Conservation (phyloP, 2,329 filamentous ascomycete species). For the Ophiostoma australiae region DNA sequence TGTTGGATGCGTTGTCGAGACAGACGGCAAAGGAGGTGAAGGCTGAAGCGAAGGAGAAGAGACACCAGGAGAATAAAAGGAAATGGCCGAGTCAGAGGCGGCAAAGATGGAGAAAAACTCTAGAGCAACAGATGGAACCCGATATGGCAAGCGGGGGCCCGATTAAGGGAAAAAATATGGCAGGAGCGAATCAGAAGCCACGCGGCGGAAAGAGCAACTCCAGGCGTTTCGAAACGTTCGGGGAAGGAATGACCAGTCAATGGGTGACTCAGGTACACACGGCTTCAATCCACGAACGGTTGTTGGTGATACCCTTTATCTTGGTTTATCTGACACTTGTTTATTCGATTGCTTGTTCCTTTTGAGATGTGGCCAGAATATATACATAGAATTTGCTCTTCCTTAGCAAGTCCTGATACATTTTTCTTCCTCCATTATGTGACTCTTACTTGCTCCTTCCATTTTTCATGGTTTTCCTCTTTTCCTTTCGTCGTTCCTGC, state of each 20-base stretch:
- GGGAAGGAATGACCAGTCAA: slow-evolving; percentile 5
- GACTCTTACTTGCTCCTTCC: not conserved
- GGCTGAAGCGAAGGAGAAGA: not conserved
- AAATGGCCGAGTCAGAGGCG: slow-evolving; percentile 9
- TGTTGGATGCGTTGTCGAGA: not conserved
- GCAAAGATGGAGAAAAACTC: slow-evolving; percentile 15
- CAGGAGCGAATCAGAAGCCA: slow-evolving; percentile 9
- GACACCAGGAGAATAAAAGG: not conserved
- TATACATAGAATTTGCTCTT: not conserved
- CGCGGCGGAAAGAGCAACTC: slow-evolving; percentile 12
- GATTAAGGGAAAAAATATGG: not conserved
- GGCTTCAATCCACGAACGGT: not conserved
- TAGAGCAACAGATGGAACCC: slow-evolving; percentile 5
- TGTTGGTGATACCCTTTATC: not conserved
- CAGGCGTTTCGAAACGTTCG: not conserved
- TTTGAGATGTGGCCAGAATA: too few relatives aligned
- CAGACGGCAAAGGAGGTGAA: not conserved
- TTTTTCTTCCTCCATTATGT: not conserved
- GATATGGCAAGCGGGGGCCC: slow-evolving; percentile 6
- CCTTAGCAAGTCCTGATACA: not conserved
- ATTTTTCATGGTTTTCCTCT: not conserved
- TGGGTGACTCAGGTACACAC: not conserved
- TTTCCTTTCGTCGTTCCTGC: not conserved
- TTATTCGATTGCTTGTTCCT: not conserved
- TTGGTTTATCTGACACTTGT: not conserved